phyloP scores from a whole-genome alignment of 768 basidiomycete species.

The Pleurotus sapidus region DNA sequence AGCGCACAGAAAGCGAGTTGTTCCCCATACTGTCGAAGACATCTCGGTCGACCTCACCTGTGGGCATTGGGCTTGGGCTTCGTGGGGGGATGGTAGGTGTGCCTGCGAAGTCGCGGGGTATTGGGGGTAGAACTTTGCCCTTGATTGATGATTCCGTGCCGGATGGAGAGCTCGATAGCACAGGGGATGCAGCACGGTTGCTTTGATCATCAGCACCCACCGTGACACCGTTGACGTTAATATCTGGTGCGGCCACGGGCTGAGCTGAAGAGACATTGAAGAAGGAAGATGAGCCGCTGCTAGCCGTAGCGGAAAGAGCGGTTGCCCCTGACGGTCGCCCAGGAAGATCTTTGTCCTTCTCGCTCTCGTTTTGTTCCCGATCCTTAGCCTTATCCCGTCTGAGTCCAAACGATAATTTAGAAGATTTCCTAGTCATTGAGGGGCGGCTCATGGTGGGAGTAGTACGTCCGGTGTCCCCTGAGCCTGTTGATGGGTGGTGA shows the following conservation, averaged over 20 bases:
- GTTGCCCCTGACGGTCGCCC: slow-evolving; percentile 42
- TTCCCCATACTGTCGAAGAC: slow-evolving; percentile 72
- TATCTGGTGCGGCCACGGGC: slow-evolving; percentile 12
- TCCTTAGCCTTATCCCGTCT: slow-evolving; percentile 53
- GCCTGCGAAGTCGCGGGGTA: slow-evolving; percentile 65
- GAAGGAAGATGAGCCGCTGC: slow-evolving; percentile 80
- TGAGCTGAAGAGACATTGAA: slow-evolving; percentile 66
- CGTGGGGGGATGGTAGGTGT: slow-evolving; percentile 25
- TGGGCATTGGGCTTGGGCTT: slow-evolving; percentile 53
- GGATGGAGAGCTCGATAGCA: slow-evolving; percentile 29
- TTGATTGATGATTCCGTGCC: slow-evolving; percentile 45
- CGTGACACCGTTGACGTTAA: slow-evolving; percentile 17
- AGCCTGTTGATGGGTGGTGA: slow-evolving; percentile 43
- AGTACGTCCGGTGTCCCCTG: slow-evolving; percentile 45
- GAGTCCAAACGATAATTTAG: slow-evolving; percentile 75
- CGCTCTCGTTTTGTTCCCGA: slow-evolving; percentile 37
- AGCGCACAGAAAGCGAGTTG: slow-evolving; percentile 84
- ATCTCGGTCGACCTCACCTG: slow-evolving; percentile 64
- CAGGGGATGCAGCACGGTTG: slow-evolving; percentile 7
- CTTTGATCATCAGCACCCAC: slow-evolving; percentile 10
- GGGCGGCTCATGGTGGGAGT: slow-evolving; percentile 37
- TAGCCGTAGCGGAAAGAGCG: slow-evolving; percentile 60
- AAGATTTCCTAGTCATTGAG: slow-evolving; percentile 68
- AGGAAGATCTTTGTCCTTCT: slow-evolving; percentile 24
- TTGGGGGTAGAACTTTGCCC: slow-evolving; percentile 70